Evolutionary conservation across 768 basidiomycete genomes (phyloP), one percentile per base, ranked within the genome.

Genomic region (Amanita rubescens): DNA sequence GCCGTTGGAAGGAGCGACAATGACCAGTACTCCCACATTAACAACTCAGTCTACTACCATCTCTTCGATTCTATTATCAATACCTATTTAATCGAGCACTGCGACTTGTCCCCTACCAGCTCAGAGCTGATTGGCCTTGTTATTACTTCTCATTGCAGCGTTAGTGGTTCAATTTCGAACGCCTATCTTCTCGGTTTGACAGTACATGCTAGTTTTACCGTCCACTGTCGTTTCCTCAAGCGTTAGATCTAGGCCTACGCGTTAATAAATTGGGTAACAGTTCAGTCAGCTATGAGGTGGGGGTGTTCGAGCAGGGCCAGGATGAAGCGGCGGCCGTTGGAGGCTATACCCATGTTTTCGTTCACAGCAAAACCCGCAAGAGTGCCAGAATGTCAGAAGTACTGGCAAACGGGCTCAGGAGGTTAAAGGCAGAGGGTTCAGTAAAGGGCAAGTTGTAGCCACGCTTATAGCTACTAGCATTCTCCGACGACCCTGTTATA

Each of bases 341-440:
- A 1, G 78, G 77, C 9, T 90, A 91, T 52, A 90, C 86, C 0
- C 89, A 92, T 64, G 89, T 91, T n/a, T 91, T 90, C 62, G 89
- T 92, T 3, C 80, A 81, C 24, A 77, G 75, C 41, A 58, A 60
- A 51, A 78, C 77, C 39, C 69, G 89, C 44, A 82, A 78, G 69
- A 83, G 84, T 54, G 44, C 33, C 24, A 4, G 20, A 22, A 46
- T 53, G 34, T 43, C 52, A 11, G 44, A 53, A 5, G 24, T 3
- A 1, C 33, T 53, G 24, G 17, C 20, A 25, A 30, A 15, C 9
- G 44, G 43, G 27, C 52, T 53, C 15, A 34, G n/a, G 43, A 53
- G 37, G 25, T 20, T 53, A 20, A 14, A 5, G 34, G 25, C 20
- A 27, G n/a, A 14, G 33, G 27, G 10, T 4, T 37, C 25, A 14